Evolutionary conservation across 805 yeast genomes (phyloP).

Genomic region (Kregervanrija fluxuum): DNA sequence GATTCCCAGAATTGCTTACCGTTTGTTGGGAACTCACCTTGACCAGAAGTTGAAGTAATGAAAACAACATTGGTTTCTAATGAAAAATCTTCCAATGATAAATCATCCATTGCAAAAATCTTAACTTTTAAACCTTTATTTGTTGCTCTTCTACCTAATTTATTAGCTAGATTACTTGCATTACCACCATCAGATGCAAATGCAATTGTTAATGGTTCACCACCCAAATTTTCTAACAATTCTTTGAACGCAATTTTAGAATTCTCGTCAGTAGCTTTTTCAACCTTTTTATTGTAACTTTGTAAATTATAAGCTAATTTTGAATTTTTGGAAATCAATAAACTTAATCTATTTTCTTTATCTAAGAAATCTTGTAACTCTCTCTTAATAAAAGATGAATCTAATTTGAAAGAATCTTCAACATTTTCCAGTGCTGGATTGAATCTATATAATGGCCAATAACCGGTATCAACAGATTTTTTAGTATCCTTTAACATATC

Average conservation of each 20-base stretch:
- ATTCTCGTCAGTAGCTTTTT: conserved; percentile 43
- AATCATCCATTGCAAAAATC: conserved; percentile 64
- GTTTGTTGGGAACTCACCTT: conserved; percentile 81
- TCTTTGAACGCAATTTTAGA: conserved; percentile 74
- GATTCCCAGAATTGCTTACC: conserved; percentile 75
- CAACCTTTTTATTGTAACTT: conserved; percentile 51
- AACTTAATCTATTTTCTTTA: conserved; percentile 80
- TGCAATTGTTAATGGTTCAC: conserved; percentile 83
- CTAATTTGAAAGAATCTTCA: conserved; percentile 64
- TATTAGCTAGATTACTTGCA: conserved; percentile 75
- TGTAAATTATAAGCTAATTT: conserved; percentile 69
- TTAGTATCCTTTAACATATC: conserved; percentile 81
- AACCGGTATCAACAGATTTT: conserved; percentile 85
- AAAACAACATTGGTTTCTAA: conserved; percentile 63
- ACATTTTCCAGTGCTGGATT: conserved; percentile 49
- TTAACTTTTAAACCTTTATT: conserved; percentile 69
- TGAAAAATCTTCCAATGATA: conserved; percentile 64
- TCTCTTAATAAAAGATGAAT: conserved; percentile 73
- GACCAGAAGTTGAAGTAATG: conserved; percentile 73
- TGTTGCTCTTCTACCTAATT: conserved; percentile 69
- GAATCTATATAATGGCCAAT: conserved; percentile 91
- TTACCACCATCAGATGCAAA: conserved; percentile 92
- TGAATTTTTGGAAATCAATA: conserved; percentile 67
- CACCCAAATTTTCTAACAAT: conserved; percentile 78
- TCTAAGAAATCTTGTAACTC: conserved; percentile 76